Base-by-base conservation (phyloP, 441 rosid species). In the Populus hybrid region DNA sequence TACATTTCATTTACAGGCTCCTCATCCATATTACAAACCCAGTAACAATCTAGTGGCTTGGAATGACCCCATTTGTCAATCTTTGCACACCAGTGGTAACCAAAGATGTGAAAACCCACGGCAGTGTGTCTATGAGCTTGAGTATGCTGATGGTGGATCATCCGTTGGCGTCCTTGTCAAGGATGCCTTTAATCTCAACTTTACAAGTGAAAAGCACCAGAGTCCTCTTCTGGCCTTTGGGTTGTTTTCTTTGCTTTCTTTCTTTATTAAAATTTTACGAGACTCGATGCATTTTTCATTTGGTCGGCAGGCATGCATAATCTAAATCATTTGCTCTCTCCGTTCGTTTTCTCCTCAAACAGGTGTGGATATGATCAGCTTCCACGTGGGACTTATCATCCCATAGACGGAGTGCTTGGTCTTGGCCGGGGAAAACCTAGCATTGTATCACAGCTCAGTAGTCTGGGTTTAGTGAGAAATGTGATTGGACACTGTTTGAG, bases 281-380 rank as follows among this genome's bases (percentile, higher is more conserved):
- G 65, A 9, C 26, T 9, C 65, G 2, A 18, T 18, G 21, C 63
- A 56, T 2, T 56, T 56, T 56, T 20, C 23, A 56, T 7, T 18
- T 9, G 14, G 20, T 33, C 7, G 23, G 24, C n/a, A 20, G 9
- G 20, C 29, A n/a, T 40, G 2, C 65, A n/a, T 26, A 7, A 33
- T 40, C 23, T 31, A 14, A 61, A 12, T 26, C 29, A 20, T 21
- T 11, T 23, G 7, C 4, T 28, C 20, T 6, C 3, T 16, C 38
- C 16, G 2, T 61, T 23, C 45, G 4, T 82, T 40, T 31, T 77
- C 35, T 29, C 26, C 50, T 76, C 7, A 0, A 36, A 68, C 88
- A 96, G 97, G 71, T 93, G 99, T 6, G 99, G 99, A 76, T 94
- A 96, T 59, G 93, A 93, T 89, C 98, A 93, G 77, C 28, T 82